phyloP scores from a whole-genome alignment of 768 basidiomycete species.

The Leccinum uliginosum region DNA sequence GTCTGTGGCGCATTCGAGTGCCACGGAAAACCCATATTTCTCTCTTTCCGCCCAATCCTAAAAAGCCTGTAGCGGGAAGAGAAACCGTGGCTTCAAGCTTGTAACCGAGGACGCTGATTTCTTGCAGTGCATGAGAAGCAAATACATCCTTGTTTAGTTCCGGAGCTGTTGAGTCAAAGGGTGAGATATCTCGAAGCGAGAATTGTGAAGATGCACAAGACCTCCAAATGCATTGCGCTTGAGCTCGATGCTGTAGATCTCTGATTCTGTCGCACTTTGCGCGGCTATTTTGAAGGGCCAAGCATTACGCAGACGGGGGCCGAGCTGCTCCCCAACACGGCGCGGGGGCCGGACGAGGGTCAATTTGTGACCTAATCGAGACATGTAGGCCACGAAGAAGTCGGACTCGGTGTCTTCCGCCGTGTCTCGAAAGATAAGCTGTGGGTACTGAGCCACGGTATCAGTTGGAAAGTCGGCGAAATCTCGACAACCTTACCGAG shows the following conservation, averaged over 20 bases:
- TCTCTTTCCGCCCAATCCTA: conserved; percentile 40
- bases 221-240: conserved; percentile 39
- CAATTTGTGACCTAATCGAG: conserved; percentile 54
- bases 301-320: conserved; percentile 34
- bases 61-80: conserved; percentile 39
- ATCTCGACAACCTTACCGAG: conserved; percentile 36
- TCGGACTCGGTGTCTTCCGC: conserved; percentile 43
- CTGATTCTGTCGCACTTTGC: conserved; percentile 44
- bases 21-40: conserved; percentile 68
- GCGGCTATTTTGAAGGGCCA: conserved; percentile 41
- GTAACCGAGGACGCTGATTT: conserved; percentile 53
- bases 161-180: conserved; percentile 25
- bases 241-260: conserved; percentile 53
- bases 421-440: conserved; percentile 61
- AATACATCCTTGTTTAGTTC: conserved; percentile 52
- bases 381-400: conserved; percentile 67
- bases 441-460: conserved; percentile 43
- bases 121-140: conserved; percentile 58
- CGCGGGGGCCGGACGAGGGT: conserved; percentile 40
- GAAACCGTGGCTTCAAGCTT: conserved; percentile 65
- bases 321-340: conserved; percentile 35
- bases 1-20: conserved; percentile 23
- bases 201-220: conserved; percentile 5
- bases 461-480: conserved; percentile 8
- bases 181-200: conserved; percentile 1